A percentile compares a stretch with the other conserved stretches of the same genome.
phyloP scores from a whole-genome alignment of 2,329 filamentous ascomycete genomes.

The Emmonsiellopsis sp. region DNA sequence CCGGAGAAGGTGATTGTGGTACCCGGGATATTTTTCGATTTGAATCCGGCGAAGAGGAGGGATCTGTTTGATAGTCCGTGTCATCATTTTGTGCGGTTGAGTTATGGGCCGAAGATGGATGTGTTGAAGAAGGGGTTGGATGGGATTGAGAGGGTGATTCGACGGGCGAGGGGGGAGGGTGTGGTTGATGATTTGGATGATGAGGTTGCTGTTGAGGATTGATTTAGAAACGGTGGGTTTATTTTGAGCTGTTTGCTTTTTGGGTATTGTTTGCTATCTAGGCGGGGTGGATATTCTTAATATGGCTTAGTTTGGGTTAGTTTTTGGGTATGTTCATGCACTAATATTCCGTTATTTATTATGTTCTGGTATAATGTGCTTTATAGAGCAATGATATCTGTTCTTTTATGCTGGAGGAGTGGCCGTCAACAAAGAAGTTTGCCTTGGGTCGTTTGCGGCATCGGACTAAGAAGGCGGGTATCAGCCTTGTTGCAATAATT shows the following conservation, averaged over 20 bases:
- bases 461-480: too few relatives aligned
- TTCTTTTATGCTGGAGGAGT: too few relatives aligned
- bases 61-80: slow-evolving; percentile 93
- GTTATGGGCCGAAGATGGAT: slow-evolving; percentile 76
- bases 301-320: not conserved
- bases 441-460: too few relatives aligned
- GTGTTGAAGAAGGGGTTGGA: slow-evolving; percentile 69
- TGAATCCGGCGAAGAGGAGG: slow-evolving; percentile 81
- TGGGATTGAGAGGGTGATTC: slow-evolving; percentile 73
- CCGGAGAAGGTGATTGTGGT: slow-evolving; percentile 95
- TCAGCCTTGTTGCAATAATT: too few relatives aligned
- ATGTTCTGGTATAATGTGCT: too few relatives aligned
- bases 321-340: not conserved
- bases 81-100: slow-evolving; percentile 81
- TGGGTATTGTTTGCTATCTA: not conserved
- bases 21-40: slow-evolving; percentile 93
- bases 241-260: slow-evolving; percentile 13
- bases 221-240: not conserved
- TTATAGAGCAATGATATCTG: too few relatives aligned
- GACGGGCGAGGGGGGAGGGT: slow-evolving; percentile 29
- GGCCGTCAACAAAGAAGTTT: too few relatives aligned
- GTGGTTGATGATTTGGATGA: slow-evolving; percentile 22
- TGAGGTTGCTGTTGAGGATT: slow-evolving; percentile 29
- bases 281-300: not conserved
- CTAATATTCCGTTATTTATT: too few relatives aligned